Percentiles rank a stretch among this genome's conserved stretches.
Conservation (phyloP, 139 green algal genomes). For the Chlamydomonas incerta region DNA sequence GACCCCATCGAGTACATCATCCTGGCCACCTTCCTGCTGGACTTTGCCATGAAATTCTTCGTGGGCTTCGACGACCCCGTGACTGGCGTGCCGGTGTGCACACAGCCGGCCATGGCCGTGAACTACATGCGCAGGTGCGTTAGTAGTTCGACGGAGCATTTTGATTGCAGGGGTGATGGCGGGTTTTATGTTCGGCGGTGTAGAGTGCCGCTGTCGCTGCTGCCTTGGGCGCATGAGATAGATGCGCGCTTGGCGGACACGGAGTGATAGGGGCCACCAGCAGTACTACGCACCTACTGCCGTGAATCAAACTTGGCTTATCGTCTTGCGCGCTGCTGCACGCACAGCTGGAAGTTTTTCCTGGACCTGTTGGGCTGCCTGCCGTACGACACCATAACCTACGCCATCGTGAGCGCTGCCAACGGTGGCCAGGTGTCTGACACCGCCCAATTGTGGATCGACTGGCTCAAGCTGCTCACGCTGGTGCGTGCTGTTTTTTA, state of each 20-base stretch:
- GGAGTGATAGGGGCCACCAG: too few relatives aligned
- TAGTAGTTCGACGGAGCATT: too few relatives aligned
- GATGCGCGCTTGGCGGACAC: too few relatives aligned
- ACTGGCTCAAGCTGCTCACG: conserved; percentile 16
- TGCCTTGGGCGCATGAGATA: too few relatives aligned
- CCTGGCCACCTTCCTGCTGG: conserved; percentile 17
- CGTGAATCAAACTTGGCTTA: too few relatives aligned
- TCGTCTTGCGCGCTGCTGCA: not conserved
- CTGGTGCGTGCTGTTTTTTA: conserved; percentile 4
- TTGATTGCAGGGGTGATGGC: too few relatives aligned
- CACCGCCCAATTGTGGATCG: not conserved
- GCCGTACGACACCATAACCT: not conserved
- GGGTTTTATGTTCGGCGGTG: too few relatives aligned
- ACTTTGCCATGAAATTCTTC: conserved; percentile 29
- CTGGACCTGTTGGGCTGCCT: conserved; percentile 22
- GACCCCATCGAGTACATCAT: not conserved
- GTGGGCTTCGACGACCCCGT: conserved; percentile 10
- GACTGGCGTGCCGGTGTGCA: not conserved
- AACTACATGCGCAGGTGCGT: too few relatives aligned
- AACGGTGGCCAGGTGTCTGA: too few relatives aligned
- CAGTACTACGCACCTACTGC: too few relatives aligned
- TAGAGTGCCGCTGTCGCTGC: too few relatives aligned
- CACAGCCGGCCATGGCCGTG: too few relatives aligned
- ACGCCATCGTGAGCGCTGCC: not conserved
- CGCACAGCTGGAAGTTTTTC: not conserved